These are phyloP conservation scores for Ascochyta viciae-villosae DNA, from an alignment of 2,329 filamentous ascomycete genomes.

Conservation along the genomic window DNA sequence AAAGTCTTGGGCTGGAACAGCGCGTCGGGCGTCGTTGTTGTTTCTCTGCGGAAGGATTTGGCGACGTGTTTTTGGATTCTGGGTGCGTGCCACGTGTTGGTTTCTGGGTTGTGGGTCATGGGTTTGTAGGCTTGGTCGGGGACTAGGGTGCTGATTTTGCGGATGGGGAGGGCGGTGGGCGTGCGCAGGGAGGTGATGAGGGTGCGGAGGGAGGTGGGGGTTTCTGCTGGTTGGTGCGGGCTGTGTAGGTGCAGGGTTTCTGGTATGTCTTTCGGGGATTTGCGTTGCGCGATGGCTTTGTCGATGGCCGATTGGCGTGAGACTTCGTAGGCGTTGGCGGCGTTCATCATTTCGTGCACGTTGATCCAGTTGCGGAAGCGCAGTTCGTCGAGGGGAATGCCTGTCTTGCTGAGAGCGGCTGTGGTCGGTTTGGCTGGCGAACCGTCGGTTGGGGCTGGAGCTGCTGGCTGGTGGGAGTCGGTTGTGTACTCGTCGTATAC, in stretches of 20 bases:
- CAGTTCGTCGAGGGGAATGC: conserved; percentile 53
- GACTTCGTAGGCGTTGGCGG: conserved; percentile 40
- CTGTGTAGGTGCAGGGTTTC: background rate
- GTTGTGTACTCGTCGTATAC: conserved; percentile 56
- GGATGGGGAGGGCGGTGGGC: background rate
- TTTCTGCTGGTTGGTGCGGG: background rate
- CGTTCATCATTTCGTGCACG: conserved; percentile 55
- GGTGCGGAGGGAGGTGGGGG: background rate
- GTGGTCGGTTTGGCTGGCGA: conserved; percentile 3
- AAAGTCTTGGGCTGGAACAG: background rate
- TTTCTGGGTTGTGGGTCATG: background rate
- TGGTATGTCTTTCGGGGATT: conserved; percentile 3
- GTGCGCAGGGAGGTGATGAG: background rate
- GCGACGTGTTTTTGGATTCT: conserved; percentile 15
- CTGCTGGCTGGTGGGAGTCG: conserved; percentile 45
- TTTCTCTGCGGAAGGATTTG: background rate
- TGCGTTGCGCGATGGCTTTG: conserved; percentile 18
- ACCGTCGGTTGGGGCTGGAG: conserved; percentile 13
- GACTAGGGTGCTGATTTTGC: conserved; percentile 4
- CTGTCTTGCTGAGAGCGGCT: conserved; percentile 41
- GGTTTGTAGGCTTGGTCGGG: background rate
- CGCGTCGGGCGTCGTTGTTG: background rate
- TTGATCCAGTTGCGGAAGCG: conserved; percentile 60
- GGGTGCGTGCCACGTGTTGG: background rate
- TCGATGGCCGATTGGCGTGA: conserved; percentile 10